These are phyloP conservation scores for Tricholoma saponaceum DNA, from an alignment of 768 basidiomycete genomes.

Conservation along the genomic window DNA sequence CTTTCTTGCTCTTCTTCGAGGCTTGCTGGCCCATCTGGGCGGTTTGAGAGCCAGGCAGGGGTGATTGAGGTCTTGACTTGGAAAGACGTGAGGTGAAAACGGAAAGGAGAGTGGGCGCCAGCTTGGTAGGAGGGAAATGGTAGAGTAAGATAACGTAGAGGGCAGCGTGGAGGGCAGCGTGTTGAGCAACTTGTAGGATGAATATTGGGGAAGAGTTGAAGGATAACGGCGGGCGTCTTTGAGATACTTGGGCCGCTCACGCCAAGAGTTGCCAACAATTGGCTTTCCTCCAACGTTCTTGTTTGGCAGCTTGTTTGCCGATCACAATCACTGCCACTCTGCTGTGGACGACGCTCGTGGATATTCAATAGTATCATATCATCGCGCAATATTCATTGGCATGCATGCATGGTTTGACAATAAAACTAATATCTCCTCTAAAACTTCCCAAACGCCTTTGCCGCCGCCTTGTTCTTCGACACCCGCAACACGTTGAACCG, in stretches of 20 bases:
- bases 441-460: slow-evolving; percentile 96
- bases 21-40: slow-evolving; percentile 78
- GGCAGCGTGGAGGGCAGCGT: slow-evolving; percentile 5
- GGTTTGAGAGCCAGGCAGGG: slow-evolving; percentile 53
- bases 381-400: slow-evolving; percentile 20
- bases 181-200: no score
- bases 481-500: slow-evolving; percentile 99
- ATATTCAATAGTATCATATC: slow-evolving; percentile 11
- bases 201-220: no score
- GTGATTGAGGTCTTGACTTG: slow-evolving; percentile 70
- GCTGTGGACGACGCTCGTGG: no score
- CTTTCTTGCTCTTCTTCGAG: slow-evolving; percentile 77
- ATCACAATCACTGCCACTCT: slow-evolving; percentile 1
- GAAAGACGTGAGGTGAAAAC: slow-evolving; percentile 69
- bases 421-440: slow-evolving; percentile 26
- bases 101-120: slow-evolving; percentile 82
- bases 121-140: slow-evolving; percentile 36
- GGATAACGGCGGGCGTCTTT: background rate
- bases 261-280: slow-evolving; percentile 4
- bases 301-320: slow-evolving; percentile 18
- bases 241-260: background rate
- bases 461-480: slow-evolving; percentile 84
- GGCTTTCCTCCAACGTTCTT: background rate
- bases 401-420: slow-evolving; percentile 19
- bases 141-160: slow-evolving; percentile 13